A percentile compares a stretch with the other conserved stretches of the same genome.
These are phyloP conservation scores for Naganishia friedmannii DNA, from an alignment of 768 basidiomycete genomes.

Conservation along the genomic window DNA sequence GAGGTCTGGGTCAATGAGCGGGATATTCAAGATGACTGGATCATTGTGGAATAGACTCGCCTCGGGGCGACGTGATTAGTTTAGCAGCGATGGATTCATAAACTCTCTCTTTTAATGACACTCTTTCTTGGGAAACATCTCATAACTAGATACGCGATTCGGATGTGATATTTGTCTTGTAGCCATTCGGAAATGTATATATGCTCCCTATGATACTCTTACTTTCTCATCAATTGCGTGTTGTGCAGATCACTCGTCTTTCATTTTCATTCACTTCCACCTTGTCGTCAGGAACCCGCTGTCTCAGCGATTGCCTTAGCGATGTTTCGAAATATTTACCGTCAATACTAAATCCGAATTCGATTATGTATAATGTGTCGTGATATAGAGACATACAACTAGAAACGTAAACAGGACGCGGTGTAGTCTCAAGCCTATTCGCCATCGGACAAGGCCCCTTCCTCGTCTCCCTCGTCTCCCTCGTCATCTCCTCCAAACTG, in stretches of 20 bases:
- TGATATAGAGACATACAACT: not conserved
- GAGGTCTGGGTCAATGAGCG: conserved; percentile 31
- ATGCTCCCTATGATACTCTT: conserved; percentile 7
- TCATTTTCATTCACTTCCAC: too few relatives aligned
- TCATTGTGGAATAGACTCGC: conserved; percentile 26
- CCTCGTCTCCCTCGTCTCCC: conserved; percentile 28
- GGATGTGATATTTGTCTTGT: conserved; percentile 2
- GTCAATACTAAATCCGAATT: not conserved
- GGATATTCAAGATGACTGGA: conserved; percentile 30
- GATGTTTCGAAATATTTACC: too few relatives aligned
- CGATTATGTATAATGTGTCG: not conserved
- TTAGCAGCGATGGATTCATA: not conserved
- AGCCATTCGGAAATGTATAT: conserved; percentile 11
- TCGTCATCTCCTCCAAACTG: conserved; percentile 29
- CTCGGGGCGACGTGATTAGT: not conserved
- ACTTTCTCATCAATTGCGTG: not conserved
- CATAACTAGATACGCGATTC: conserved; percentile 4
- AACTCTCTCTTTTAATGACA: conserved; percentile 13
- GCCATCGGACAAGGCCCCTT: not conserved
- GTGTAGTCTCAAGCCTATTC: not conserved
- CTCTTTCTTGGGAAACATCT: conserved; percentile 12
- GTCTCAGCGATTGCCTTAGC: too few relatives aligned
- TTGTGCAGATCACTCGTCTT: too few relatives aligned
- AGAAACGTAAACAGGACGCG: not conserved
- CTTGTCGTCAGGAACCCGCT: too few relatives aligned